Base-by-base conservation (phyloP, 805 yeast species). In the Grigorovia jiainica region DNA sequence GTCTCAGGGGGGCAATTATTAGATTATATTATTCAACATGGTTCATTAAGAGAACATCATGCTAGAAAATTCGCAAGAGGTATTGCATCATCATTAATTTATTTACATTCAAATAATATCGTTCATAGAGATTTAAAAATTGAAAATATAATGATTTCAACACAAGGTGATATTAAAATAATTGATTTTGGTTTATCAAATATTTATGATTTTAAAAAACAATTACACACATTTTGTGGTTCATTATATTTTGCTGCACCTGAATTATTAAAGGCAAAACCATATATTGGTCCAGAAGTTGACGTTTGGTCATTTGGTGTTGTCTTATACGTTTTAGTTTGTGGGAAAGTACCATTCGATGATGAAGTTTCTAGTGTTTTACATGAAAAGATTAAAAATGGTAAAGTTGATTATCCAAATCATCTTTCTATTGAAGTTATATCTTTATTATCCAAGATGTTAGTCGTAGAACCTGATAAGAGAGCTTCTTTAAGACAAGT, bases 231-330 rank as follows among this genome's bases (percentile, higher is more conserved):
- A 1, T 92, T 86, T 58, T 92, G 99, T 70, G 99, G 99, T 3
- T 87, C 97, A 1, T 70, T 92, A 40, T 92, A 92, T 61, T 92
- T 92, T 73, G 99, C 98, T 1, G 98, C 99, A 0, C 99, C 99
- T 0, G 99, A 92, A 62, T 71, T 92, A 51, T 69, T 92, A 41
- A 83, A 85, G 45, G 98, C 97, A 1, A 79, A 78, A 50, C 97
- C 96, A 1, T 92, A 92, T 55, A 70, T 75, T 30, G 99, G 98
- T 0, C 98, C 98, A 1, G 98, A 92, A 61, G 96, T 92, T 38
- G 98, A 92, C 61, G 81, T 92, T 16, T 92, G 98, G 98, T 86
- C 96, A 2, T 90, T 89, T 69, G 98, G 98, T 49, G 95, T 92
- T 25, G 97, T 92, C 0, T 66, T 92, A 39, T 92, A 87, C 57